These are phyloP conservation scores for Fragilariopsis cylindrus DNA, from an alignment of 108 stramenopile genomes.

Conservation along the genomic window DNA sequence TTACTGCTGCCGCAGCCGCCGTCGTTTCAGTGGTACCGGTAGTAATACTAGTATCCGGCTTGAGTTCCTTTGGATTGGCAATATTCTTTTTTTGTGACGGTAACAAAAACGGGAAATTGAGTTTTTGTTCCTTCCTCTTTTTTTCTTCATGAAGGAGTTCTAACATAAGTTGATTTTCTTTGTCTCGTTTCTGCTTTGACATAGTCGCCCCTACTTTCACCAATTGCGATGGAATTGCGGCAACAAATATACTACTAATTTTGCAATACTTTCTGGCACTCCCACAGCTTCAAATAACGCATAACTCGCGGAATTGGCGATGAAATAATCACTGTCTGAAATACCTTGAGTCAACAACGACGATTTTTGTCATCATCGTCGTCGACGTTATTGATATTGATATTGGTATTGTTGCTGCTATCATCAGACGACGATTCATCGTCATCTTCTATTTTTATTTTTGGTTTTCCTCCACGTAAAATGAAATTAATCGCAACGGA, in stretches of 20 bases:
- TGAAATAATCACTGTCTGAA: conserved; percentile 81
- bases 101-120: background rate
- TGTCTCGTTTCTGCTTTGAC: conserved; percentile 36
- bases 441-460: conserved; percentile 11
- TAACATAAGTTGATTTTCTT: conserved; percentile 44
- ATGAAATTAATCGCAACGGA: conserved; percentile 6
- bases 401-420: too few relatives aligned
- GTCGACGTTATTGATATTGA: background rate
- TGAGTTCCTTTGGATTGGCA: background rate
- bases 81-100: conserved; percentile 6
- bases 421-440: too few relatives aligned
- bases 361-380: background rate
- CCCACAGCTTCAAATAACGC: conserved; percentile 64
- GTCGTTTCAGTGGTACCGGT: background rate
- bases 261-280: conserved; percentile 56
- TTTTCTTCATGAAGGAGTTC: conserved; percentile 46
- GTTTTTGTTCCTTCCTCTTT: conserved; percentile 29
- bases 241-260: conserved; percentile 55
- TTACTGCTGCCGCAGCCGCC: background rate
- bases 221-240: conserved; percentile 65
- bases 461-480: background rate
- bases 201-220: conserved; percentile 46
- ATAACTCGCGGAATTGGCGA: conserved; percentile 56
- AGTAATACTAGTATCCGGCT: background rate
- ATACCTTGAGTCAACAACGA: conserved; percentile 53